phyloP scores from a whole-genome alignment of 2,329 filamentous ascomycete species.

The Trichoderma atroviride region DNA sequence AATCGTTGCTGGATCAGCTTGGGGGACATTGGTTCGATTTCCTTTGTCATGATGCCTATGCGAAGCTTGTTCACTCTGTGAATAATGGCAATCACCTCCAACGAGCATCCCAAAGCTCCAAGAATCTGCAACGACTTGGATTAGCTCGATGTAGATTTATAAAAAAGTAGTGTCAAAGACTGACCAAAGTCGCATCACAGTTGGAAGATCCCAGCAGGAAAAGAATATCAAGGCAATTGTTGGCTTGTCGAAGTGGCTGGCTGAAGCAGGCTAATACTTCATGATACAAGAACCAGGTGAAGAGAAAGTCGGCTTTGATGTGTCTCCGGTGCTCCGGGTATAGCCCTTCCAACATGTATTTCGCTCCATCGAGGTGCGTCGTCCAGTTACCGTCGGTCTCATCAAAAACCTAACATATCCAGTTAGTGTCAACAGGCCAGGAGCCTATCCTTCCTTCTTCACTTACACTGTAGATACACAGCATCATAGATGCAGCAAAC shows the following conservation, averaged over 20 bases:
- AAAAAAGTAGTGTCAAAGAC: background rate
- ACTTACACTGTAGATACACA: slow-evolving; percentile 52
- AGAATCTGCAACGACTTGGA: slow-evolving; percentile 43
- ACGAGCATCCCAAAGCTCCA: slow-evolving; percentile 51
- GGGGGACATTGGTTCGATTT: slow-evolving; percentile 3
- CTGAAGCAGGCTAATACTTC: slow-evolving; percentile 50
- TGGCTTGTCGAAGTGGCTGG: slow-evolving; percentile 34
- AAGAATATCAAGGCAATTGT: slow-evolving; percentile 23
- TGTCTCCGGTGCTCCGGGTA: slow-evolving; percentile 32
- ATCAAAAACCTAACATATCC: slow-evolving; percentile 47
- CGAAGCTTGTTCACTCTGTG: slow-evolving; percentile 46
- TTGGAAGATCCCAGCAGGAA: slow-evolving; percentile 19
- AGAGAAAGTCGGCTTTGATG: slow-evolving; percentile 44
- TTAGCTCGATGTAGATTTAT: background rate
- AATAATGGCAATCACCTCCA: slow-evolving; percentile 49
- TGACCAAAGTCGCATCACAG: slow-evolving; percentile 26
- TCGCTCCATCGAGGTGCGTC: slow-evolving; percentile 49
- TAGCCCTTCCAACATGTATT: slow-evolving; percentile 39
- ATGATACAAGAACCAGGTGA: slow-evolving; percentile 53
- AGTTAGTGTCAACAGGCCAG: background rate
- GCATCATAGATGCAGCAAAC: slow-evolving; percentile 53
- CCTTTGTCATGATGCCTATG: slow-evolving; percentile 16
- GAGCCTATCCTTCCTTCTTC: background rate
- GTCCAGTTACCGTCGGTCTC: slow-evolving; percentile 51
- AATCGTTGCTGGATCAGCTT: slow-evolving; percentile 31